These are phyloP conservation scores for Craterostigma plantagineum DNA, from an alignment of 257 asterid genomes.

Conservation along the genomic window DNA sequence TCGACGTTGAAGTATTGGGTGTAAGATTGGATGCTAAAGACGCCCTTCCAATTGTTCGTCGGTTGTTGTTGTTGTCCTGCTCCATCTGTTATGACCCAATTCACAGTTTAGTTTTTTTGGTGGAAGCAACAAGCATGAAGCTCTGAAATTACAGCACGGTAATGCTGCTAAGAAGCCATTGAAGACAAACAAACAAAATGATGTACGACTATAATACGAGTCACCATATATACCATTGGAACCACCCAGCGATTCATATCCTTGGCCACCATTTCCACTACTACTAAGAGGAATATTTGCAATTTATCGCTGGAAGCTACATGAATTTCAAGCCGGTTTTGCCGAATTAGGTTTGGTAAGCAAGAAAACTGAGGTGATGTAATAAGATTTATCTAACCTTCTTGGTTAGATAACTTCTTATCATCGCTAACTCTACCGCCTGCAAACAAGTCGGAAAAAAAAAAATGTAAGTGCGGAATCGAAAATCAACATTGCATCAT, in stretches of 20 bases:
- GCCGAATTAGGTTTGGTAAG: slow-evolving; percentile 1
- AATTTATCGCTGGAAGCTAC: slow-evolving; percentile 65
- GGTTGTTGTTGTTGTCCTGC: too few relatives aligned
- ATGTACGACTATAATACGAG: slow-evolving; percentile 2
- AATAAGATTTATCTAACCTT: slow-evolving; percentile 23
- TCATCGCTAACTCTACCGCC: slow-evolving; percentile 77
- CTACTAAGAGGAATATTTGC: slow-evolving; percentile 69
- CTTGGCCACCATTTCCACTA: slow-evolving; percentile 30
- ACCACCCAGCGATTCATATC: slow-evolving; percentile 54
- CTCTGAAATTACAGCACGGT: too few relatives aligned
- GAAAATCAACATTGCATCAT: too few relatives aligned
- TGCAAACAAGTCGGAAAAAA: too few relatives aligned
- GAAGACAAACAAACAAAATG: slow-evolving; percentile 2
- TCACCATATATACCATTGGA: slow-evolving; percentile 24
- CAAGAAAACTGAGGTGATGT: slow-evolving; percentile 1
- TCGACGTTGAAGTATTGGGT: slow-evolving; percentile 86
- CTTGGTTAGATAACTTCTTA: slow-evolving; percentile 22
- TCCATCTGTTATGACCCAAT: too few relatives aligned
- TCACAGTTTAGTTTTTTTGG: too few relatives aligned
- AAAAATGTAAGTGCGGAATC: too few relatives aligned
- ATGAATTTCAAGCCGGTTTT: slow-evolving; percentile 7
- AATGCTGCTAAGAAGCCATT: not conserved
- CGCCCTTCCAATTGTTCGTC: too few relatives aligned
- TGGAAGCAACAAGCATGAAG: too few relatives aligned
- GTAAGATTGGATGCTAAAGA: slow-evolving; percentile 65